These are phyloP conservation scores for Erodium maritimum DNA, from an alignment of 345 rosid species.

Conservation along the genomic window DNA sequence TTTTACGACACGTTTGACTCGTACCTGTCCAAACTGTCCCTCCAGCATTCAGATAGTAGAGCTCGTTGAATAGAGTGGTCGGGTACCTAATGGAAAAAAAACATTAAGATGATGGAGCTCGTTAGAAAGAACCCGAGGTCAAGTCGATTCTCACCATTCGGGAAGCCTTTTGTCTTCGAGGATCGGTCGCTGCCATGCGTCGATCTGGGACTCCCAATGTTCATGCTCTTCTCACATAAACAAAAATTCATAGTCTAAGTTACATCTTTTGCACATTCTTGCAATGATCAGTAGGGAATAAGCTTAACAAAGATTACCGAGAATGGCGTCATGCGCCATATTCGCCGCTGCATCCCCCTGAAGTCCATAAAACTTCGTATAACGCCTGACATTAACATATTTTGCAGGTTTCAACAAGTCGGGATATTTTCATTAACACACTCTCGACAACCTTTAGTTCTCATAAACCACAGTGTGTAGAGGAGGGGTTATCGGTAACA, in stretches of 20 bases:
- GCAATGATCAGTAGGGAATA: no score
- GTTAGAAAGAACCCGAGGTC: no score
- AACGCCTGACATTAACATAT: constrained; percentile 3
- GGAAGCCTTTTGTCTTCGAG: not conserved
- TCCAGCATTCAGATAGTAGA: not conserved
- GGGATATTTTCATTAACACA: no score
- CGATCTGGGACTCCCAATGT: not conserved
- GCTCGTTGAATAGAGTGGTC: not conserved
- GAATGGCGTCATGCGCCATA: not conserved
- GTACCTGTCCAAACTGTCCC: not conserved
- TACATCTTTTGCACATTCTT: no score
- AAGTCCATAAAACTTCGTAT: not conserved
- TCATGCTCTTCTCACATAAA: not conserved
- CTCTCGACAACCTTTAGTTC: no score
- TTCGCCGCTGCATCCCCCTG: not conserved
- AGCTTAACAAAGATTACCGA: not conserved
- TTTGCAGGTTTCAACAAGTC: not conserved
- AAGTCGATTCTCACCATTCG: not conserved
- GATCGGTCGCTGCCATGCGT: not conserved
- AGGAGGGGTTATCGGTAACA: no score
- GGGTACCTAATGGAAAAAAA: not conserved
- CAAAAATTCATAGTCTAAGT: not conserved
- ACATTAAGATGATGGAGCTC: no score
- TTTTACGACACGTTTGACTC: not conserved
- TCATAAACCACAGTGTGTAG: no score